Evolutionary conservation across 179 eudicot species (phyloP).

Genomic region (Actinidia arguta): DNA sequence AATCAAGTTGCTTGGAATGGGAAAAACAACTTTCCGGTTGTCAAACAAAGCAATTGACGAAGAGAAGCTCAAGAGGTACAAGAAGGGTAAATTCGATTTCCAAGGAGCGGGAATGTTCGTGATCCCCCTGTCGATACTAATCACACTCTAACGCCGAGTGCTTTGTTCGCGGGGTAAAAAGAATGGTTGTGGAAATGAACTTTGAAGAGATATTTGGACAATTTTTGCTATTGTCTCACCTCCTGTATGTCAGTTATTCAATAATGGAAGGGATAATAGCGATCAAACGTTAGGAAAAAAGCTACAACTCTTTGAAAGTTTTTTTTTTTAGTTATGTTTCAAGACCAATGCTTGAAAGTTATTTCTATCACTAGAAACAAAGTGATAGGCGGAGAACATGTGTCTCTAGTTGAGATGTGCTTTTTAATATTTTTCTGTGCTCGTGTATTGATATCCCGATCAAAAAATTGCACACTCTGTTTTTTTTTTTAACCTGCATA

Average conservation of each 20-base stretch:
- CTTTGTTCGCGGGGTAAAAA: slow-evolving; percentile 14
- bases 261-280: background rate
- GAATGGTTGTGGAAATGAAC: slow-evolving; percentile 12
- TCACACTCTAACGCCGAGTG: slow-evolving; percentile 15
- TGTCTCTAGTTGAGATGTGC: too few relatives aligned
- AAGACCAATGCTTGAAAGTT: too few relatives aligned
- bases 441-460: too few relatives aligned
- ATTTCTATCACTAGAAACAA: too few relatives aligned
- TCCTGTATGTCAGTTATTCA: background rate
- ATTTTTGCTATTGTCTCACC: background rate
- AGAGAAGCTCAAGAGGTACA: slow-evolving; percentile 20
- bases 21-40: slow-evolving; percentile 1
- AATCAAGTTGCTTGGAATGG: background rate
- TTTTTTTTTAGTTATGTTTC: too few relatives aligned
- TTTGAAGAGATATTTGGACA: slow-evolving; percentile 27
- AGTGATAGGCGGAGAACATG: too few relatives aligned
- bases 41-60: slow-evolving; percentile 17
- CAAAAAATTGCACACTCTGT: too few relatives aligned
- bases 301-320: too few relatives aligned
- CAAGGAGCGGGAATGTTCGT: slow-evolving; percentile 19
- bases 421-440: too few relatives aligned
- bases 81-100: slow-evolving; percentile 23
- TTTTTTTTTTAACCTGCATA: too few relatives aligned
- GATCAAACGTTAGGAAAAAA: background rate
- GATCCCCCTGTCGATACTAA: slow-evolving; percentile 18